A percentile compares a stretch with the other conserved stretches of the same genome.
phyloP scores from a whole-genome alignment of 192 early-diverging fungal genomes.

The Neocallimastix lanati region DNA sequence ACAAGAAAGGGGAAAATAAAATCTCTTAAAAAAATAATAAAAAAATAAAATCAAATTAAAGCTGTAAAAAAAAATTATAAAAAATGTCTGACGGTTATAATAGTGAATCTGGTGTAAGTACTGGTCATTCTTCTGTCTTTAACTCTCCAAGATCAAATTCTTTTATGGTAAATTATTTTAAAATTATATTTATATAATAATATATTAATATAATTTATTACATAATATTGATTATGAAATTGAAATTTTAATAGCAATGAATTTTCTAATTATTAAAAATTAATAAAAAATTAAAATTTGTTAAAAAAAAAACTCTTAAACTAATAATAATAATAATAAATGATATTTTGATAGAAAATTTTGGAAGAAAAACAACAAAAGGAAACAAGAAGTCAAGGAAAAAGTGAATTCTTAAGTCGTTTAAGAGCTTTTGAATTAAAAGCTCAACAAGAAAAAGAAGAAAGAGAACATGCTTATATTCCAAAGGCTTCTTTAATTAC shows the following conservation, averaged over 20 bases:
- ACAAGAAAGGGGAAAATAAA: too few species aligned
- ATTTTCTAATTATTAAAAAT: too few species aligned
- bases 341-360: not conserved
- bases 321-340: too few species aligned
- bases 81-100: not conserved
- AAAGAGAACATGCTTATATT: not conserved
- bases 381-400: not conserved
- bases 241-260: too few species aligned
- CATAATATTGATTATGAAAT: too few species aligned
- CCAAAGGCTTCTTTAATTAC: not conserved
- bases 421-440: not conserved
- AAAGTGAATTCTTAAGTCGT: not conserved
- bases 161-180: not conserved
- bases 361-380: not conserved
- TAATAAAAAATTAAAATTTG: too few species aligned
- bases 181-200: too few species aligned
- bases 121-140: not conserved
- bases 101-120: not conserved
- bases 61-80: not conserved
- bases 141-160: not conserved
- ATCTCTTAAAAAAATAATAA: too few species aligned
- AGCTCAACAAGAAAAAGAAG: not conserved
- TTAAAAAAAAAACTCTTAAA: too few species aligned
- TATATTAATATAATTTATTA: too few species aligned
- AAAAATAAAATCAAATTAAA: too few species aligned